Base-by-base conservation (phyloP, 148 eudicot genomes). In the Chenopodium suecicum region DNA sequence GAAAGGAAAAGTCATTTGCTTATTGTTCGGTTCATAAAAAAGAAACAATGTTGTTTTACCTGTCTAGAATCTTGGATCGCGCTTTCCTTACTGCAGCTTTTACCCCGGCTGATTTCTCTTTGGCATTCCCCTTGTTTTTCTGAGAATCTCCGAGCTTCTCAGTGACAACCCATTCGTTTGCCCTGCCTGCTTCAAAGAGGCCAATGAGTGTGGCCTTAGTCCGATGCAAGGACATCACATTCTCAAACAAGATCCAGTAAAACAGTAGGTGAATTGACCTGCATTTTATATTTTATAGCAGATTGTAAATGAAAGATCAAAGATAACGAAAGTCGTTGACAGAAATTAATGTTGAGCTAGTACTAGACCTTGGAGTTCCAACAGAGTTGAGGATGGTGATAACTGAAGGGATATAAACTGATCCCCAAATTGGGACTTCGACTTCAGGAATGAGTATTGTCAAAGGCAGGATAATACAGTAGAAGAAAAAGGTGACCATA, bases 151-250 rank as follows among this genome's bases (percentile, higher is more conserved):
- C 99, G 13, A 97, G 90, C 64, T 97, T 97, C 84, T 97, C 99
- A 69, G 99, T 97, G 79, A 97, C 99, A 76, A 97, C 94, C 99
- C 99, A 97, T 83, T 97, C 99, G 48, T 97, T 97, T 4, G 83
- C 98, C 77, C 99, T 90, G 31, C 94, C 94, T 14, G 91, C 93
- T 78, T 97, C 99, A 8, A 94, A 79, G 13, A 97, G 87, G 19
- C 99, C 99, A 34, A 92, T 97, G 37, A 94, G 80, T 23, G 99
- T 91, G 2, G 99, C 99, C 93, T 94, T 94, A 0, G 99, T 92
- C 27, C 99, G 89, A 77, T 97, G 99, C 78, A 97, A 86, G 4
- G 99, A 92, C 99, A 97, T 97, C 83, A 94, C 98, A 75, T 97
- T 97, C 93, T 97, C 99, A 44, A 97, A 97, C 27, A 97, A 78